These are phyloP conservation scores for Primulina tabacum DNA, from an alignment of 257 asterid genomes.

Conservation along the genomic window DNA sequence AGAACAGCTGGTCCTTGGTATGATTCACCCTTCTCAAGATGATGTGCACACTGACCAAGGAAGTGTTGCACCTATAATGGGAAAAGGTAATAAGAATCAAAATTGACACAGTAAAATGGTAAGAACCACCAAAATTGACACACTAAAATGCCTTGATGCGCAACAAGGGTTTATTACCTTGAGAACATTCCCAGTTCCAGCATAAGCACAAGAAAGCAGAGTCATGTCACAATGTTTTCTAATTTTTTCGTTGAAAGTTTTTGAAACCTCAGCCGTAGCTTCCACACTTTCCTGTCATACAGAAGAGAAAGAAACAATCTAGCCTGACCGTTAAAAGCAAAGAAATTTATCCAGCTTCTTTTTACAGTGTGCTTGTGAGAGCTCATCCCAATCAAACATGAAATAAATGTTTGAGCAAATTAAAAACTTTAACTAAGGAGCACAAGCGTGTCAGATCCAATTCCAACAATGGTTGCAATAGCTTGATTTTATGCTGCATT, in stretches of 20 bases:
- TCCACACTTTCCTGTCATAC: constrained; percentile 73
- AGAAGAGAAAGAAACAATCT: constrained; percentile 9
- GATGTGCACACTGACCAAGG: constrained; percentile 89
- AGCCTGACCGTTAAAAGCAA: constrained; percentile 15
- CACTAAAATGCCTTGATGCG: not conserved
- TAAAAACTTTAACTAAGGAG: not conserved
- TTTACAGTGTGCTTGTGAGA: constrained; percentile 3
- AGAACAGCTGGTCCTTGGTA: constrained; percentile 94
- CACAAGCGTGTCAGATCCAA: not conserved
- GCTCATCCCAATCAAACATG: not conserved
- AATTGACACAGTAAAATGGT: not conserved
- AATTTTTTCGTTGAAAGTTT: constrained; percentile 77
- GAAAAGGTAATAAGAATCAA: constrained; percentile 25
- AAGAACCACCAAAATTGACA: not conserved
- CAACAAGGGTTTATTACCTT: constrained; percentile 49
- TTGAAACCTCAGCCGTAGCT: constrained; percentile 86
- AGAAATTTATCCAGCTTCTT: constrained; percentile 1
- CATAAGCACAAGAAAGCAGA: constrained; percentile 91
- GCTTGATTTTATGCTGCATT: not conserved
- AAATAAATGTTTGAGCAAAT: not conserved
- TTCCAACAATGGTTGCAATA: not conserved
- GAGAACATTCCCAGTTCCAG: constrained; percentile 94
- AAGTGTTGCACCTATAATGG: constrained; percentile 81
- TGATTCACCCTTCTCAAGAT: constrained; percentile 83
- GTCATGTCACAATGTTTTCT: constrained; percentile 85